phyloP scores from a whole-genome alignment of 73 alveolate species.

The Symbiodinium natans region DNA sequence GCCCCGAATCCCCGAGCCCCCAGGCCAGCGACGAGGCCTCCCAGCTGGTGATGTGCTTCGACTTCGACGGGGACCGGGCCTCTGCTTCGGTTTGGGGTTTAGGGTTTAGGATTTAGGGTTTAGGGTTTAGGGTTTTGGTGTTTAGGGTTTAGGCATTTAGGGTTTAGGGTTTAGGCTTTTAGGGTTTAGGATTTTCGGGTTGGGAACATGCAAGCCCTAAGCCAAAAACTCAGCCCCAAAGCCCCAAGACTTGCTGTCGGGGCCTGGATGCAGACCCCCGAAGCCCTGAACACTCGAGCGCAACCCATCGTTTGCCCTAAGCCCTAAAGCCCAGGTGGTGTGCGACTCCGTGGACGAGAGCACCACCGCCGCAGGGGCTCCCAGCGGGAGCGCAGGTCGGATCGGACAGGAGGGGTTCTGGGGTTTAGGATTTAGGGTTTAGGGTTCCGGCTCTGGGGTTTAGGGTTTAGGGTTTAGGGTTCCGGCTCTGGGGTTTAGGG shows the following conservation, averaged over 20 bases:
- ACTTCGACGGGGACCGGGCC: slow-evolving; percentile 64
- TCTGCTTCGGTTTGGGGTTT: background rate
- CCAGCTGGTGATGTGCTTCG: slow-evolving; percentile 84
- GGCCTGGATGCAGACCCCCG: background rate
- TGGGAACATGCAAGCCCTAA: no score
- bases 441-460: no score
- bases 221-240: no score
- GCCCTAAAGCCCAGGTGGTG: slow-evolving; percentile 35
- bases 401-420: no score
- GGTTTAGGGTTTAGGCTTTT: no score
- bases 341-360: slow-evolving; percentile 80
- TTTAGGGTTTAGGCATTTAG: background rate
- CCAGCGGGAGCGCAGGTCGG: background rate
- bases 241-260: no score
- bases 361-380: slow-evolving; percentile 55
- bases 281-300: background rate
- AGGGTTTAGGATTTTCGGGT: no score
- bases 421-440: no score
- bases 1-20: background rate
- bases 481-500: no score
- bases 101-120: background rate
- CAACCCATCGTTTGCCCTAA: background rate
- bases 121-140: background rate
- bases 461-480: no score
- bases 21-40: slow-evolving; percentile 79